A percentile compares a stretch with the other conserved stretches of the same genome.
Conservation (phyloP, 2,329 filamentous ascomycete species). For the Dryadomyces quercus-mongolicae region DNA sequence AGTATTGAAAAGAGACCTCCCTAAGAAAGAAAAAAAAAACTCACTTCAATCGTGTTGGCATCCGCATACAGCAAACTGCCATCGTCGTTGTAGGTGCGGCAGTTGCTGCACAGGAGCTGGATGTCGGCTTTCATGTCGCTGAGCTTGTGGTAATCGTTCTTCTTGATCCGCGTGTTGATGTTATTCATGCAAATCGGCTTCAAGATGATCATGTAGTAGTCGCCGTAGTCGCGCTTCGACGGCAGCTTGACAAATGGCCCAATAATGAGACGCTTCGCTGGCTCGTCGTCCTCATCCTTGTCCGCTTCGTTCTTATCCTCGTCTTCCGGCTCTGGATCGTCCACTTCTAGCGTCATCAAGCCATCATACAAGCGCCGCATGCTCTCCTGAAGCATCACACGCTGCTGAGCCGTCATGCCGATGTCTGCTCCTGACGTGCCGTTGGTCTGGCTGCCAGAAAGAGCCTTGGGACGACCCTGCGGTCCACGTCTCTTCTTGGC, state of each 20-base stretch:
- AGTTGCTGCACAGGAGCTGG: constrained; percentile 75
- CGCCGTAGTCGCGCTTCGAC: constrained; percentile 77
- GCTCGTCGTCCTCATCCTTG: constrained; percentile 42
- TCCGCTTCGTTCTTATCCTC: constrained; percentile 29
- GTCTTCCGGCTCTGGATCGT: constrained; percentile 47
- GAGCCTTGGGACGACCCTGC: constrained; percentile 55
- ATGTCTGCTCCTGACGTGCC: constrained; percentile 26
- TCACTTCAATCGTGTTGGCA: constrained; percentile 84
- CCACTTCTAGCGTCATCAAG: constrained; percentile 75
- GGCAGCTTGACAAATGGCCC: constrained; percentile 89
- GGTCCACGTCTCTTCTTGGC: constrained; percentile 67
- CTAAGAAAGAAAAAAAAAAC: constrained; percentile 18
- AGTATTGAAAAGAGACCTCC: neutral
- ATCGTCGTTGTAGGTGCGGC: constrained; percentile 93
- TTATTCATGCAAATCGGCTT: constrained; percentile 93
- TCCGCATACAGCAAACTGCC: constrained; percentile 84
- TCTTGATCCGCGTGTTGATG: constrained; percentile 91
- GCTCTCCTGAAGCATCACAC: constrained; percentile 67
- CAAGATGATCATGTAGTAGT: constrained; percentile 91
- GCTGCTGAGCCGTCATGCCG: constrained; percentile 55
- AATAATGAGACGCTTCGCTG: constrained; percentile 67
- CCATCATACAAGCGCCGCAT: constrained; percentile 66
- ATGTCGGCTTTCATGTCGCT: constrained; percentile 76
- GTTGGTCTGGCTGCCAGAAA: constrained; percentile 18
- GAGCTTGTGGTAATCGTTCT: constrained; percentile 77